phyloP scores from a whole-genome alignment of 2,329 filamentous ascomycete genomes.

The Thelonectria blattea region DNA sequence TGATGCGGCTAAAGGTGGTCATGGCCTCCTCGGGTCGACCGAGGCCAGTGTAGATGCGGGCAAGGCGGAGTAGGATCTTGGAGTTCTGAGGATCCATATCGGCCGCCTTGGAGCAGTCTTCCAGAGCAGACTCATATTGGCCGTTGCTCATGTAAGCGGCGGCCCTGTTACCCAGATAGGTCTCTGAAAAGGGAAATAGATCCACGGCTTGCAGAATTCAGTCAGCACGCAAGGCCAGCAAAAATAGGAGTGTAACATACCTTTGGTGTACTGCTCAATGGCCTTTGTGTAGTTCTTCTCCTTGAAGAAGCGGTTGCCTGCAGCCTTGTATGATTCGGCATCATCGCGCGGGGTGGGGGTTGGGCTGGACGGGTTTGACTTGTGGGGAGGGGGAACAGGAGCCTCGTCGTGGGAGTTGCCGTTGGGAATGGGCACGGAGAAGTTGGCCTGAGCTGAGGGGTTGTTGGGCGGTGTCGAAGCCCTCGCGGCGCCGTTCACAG shows the following conservation, averaged over 20 bases:
- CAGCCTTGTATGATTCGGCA: conserved; percentile 88
- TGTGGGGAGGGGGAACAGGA: conserved; percentile 76
- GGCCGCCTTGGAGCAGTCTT: conserved; percentile 83
- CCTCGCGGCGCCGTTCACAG: conserved; percentile 49
- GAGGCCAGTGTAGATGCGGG: conserved; percentile 86
- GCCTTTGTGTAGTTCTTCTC: conserved; percentile 87
- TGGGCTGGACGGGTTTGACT: conserved; percentile 66
- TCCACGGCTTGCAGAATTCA: conserved; percentile 71
- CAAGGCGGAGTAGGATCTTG: conserved; percentile 87
- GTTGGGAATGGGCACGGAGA: conserved; percentile 60
- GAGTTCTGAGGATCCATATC: conserved; percentile 84
- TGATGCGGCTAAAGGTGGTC: conserved; percentile 79
- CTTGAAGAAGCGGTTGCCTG: conserved; percentile 97
- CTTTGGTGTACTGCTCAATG: conserved; percentile 93
- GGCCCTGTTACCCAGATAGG: conserved; percentile 93
- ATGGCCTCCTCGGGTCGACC: conserved; percentile 88
- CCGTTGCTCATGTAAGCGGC: conserved; percentile 91
- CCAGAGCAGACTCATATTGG: conserved; percentile 78
- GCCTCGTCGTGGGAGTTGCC: conserved; percentile 51
- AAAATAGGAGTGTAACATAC: conserved; percentile 54
- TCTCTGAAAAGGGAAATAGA: conserved; percentile 82
- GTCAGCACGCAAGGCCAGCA: conserved; percentile 27
- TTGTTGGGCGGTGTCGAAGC: conserved; percentile 57
- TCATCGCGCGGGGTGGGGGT: conserved; percentile 67
- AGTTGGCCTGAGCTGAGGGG: conserved; percentile 50